Evolutionary conservation across 228 moss, liverwort and hornwort species (phyloP), one percentile per base, ranked within the genome.

Genomic region (Sphagnum magellanicum): DNA sequence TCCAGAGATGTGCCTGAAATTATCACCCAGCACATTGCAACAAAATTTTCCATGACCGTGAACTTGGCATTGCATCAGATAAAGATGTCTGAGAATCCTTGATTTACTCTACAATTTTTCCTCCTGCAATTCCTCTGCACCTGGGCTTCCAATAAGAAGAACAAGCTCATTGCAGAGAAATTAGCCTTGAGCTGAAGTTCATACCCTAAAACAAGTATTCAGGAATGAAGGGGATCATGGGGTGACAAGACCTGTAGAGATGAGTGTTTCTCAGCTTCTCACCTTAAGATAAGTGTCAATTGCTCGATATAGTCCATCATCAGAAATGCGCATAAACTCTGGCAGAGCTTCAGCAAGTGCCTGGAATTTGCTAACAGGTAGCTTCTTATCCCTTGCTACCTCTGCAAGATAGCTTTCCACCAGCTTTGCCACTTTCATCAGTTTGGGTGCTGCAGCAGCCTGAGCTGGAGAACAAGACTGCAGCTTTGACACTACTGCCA

Each of bases 271-370:
- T 32, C 32, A 32, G 3, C 32, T 32, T 14, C 16, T 53, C 77
- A 94, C 93, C 91, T 91, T 91, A 48, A 94, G 88, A 53, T 90
- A 94, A 4, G 94, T 94, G 74, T 94, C 94, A 5, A 91, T 72
- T 60, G 91, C 89, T 71, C 86, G 86, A 74, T 94, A 94, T 48
- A 94, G 73, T 15, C 91, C 94, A 60, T 94, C 89, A 66, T 94
- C 90, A 49, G 89, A 86, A 46, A 71, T 68, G 68, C 94, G 72
- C 4, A 91, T 79, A 32, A 81, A 79, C 58, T 86, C 89, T 4
- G 89, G 94, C 7, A 91, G 51, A 47, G 84, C 84, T 63, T 94
- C 94, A 8, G 94, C 94, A 5, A 94, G 80, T 32, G 75, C 70
- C 17, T 87, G 84, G 64, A 94, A 91, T 53, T 94, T 91, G 6